Percentiles rank a stretch among this genome's conserved stretches.
These are phyloP conservation scores for Dentipellis sp. DNA, from an alignment of 768 basidiomycete species.

Conservation along the genomic window DNA sequence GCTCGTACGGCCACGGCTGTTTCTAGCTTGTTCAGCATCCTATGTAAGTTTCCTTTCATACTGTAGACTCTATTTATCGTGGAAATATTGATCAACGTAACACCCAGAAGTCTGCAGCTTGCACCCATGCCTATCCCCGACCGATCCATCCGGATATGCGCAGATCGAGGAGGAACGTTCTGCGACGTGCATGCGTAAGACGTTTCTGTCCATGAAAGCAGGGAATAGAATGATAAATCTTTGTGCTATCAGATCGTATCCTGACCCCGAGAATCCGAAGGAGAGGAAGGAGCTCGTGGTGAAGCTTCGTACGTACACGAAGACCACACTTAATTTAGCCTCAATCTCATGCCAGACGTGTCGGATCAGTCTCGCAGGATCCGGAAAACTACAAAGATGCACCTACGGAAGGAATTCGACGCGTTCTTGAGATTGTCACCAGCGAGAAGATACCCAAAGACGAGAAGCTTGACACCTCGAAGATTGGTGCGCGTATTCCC, in stretches of 20 bases:
- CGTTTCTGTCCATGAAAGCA: neutral
- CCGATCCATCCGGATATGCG: conserved; percentile 75
- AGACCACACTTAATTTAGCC: neutral
- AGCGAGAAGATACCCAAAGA: conserved; percentile 63
- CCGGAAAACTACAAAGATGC: conserved; percentile 83
- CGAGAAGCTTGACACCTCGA: conserved; percentile 57
- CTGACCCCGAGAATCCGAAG: conserved; percentile 50
- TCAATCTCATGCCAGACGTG: neutral
- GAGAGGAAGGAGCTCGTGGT: conserved; percentile 78
- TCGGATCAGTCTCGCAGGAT: conserved; percentile 75
- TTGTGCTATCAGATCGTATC: conserved; percentile 47
- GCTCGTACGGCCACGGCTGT: too few relatives aligned
- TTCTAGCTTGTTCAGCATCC: too few relatives aligned
- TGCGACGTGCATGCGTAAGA: conserved; percentile 81
- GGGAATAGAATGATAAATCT: neutral
- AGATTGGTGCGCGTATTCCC: conserved; percentile 52
- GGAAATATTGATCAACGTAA: too few relatives aligned
- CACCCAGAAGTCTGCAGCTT: too few relatives aligned
- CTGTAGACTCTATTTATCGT: too few relatives aligned
- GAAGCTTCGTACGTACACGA: conserved; percentile 61
- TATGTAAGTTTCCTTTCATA: too few relatives aligned
- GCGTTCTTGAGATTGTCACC: conserved; percentile 72
- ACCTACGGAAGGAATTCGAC: conserved; percentile 87
- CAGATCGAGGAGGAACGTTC: conserved; percentile 88
- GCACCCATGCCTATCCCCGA: conserved; percentile 37